These are phyloP conservation scores for Chimonanthus salicifolius DNA, from an alignment of 164 flowering plant species.

Conservation along the genomic window DNA sequence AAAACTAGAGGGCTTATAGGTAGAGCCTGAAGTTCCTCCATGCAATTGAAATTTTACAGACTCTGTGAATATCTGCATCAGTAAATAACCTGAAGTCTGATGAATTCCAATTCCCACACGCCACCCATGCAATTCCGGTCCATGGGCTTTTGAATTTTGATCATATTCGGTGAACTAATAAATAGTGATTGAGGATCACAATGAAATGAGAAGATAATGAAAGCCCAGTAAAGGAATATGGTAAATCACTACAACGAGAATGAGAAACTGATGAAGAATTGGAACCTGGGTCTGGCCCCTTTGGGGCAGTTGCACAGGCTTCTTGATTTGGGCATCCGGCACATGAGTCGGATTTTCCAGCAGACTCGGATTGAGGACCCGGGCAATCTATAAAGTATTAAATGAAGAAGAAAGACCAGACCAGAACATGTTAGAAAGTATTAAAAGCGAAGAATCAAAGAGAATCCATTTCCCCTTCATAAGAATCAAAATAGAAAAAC, in stretches of 20 bases:
- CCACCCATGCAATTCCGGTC: too few species aligned
- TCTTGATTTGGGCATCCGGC: conserved; percentile 92
- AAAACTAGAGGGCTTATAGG: too few species aligned
- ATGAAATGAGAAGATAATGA: too few species aligned
- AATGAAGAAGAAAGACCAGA: neutral
- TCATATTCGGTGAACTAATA: neutral
- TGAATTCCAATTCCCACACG: too few species aligned
- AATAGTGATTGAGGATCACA: neutral
- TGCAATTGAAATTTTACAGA: too few species aligned
- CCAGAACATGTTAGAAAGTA: neutral
- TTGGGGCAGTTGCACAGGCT: conserved; percentile 89
- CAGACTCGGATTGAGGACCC: conserved; percentile 75
- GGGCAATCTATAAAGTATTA: conserved; percentile 63
- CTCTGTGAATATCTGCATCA: too few species aligned
- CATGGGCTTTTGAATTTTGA: neutral
- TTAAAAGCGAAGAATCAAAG: neutral
- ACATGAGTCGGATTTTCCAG: conserved; percentile 80
- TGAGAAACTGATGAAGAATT: neutral
- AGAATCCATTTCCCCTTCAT: neutral
- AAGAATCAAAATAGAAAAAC: conserved; percentile 1
- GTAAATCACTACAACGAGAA: neutral
- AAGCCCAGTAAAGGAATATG: neutral
- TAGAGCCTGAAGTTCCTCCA: too few species aligned
- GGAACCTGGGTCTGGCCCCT: conserved; percentile 95
- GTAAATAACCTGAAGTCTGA: too few species aligned